Base-by-base conservation (phyloP, 164 flowering plant species). In the Macadamia tetraphylla region DNA sequence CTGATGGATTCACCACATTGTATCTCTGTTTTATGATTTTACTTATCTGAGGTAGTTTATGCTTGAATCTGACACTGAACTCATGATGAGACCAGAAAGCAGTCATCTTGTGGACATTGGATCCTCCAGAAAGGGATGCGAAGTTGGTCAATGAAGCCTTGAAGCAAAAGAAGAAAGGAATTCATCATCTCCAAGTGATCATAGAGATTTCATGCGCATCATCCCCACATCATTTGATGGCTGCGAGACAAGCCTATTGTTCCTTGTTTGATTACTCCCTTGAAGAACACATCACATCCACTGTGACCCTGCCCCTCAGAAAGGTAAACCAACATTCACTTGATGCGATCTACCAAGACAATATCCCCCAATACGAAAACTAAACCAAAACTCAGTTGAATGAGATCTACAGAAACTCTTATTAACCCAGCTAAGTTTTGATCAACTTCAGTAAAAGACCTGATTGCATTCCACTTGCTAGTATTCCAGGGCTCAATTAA, bases 121-220 rank as follows among this genome's bases (percentile, higher is more conserved):
- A 88, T 76, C 98, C 98, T 18, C 59, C 83, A 6, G 86, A 87
- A 65, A 83, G 96, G 77, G 96, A 92, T 78, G 96, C 96, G 12
- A 81, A 72, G 71, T 74, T 90, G 58, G 86, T 82, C 56, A 84
- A 81, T 18, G 85, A 82, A 11, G 88, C 88, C 44, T 69, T 92
- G 71, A 79, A 74, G 64, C 81, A 68, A 64, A 80, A 72, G 75
- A 81, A 75, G 63, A 76, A 76, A 18, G 60, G 40, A 2, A 5
- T 72, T 1, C 78, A 78, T 11, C 68, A 83, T 11, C 78, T 83
- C 6, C 76, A 77, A 65, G 78, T 85, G 30, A 74, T 92, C 15
- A 80, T 89, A 6, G 97, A 92, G 80, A 81, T 88, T 52, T 84
- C 95, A 2, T 89, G 97, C 68, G 83, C 95, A 4, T 68, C 83